Evolutionary conservation across 441 rosid species (phyloP), one percentile per base, ranked within the genome.

Genomic region (Mallotus japonicus): DNA sequence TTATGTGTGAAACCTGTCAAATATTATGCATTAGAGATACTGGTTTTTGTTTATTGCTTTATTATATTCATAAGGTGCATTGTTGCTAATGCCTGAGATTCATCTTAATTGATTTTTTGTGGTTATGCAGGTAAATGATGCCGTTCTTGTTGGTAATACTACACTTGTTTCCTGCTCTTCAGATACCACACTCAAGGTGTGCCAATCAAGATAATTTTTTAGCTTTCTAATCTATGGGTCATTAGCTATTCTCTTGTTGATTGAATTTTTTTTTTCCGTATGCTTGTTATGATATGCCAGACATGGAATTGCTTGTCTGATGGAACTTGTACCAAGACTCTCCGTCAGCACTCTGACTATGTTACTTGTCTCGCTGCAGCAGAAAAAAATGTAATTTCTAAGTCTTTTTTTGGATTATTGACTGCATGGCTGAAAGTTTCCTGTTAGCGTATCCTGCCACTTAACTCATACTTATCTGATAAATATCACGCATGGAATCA

Each of bases 81-180:
- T 13, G n/a, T 11, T 58, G 42, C 42, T 14, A 63, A 53, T 73
- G 69, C 59, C 15, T 51, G 28, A 56, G 67, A 68, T 40, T 6
- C 16, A 50, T 16, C 6, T 28, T 44, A 49, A 62, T 60, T 6
- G 58, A 40, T 3, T 10, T 34, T 62, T 61, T 74, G 16, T 79
- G 73, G 64, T 60, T 77, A 56, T 73, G 80, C 85, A 96, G 99
- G 98, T 96, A 79, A 96, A 93, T 83, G 99, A 96, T 74, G 88
- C 87, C 71, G 89, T 95, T 75, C 81, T 96, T 82, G 91, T 75
- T 61, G 90, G 97, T 80, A 95, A 89, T 73, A 90, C 79, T 75
- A 86, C 94, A 54, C 97, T 96, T 74, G 95, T 96, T 81, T 96
- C 99, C 74, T 96, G 99, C 78, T 96, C 97, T 49, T 93, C 99